These are phyloP conservation scores for Saccharomyces uvarum DNA, from an alignment of 1,139 yeast species.

Conservation along the genomic window DNA sequence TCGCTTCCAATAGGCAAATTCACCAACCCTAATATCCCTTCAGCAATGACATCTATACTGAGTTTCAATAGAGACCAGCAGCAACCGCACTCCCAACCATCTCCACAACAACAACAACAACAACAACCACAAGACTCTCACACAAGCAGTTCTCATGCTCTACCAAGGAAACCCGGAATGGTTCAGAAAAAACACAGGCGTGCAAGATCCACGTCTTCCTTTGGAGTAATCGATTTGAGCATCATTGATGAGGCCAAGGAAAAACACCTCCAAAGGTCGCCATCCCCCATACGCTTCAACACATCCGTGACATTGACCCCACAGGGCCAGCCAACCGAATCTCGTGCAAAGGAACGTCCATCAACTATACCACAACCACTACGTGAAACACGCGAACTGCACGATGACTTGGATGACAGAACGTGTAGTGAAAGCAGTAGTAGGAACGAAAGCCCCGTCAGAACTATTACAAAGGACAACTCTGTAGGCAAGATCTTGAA, in stretches of 20 bases:
- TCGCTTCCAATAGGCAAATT: slow-evolving; percentile 17
- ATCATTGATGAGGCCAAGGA: slow-evolving; percentile 18
- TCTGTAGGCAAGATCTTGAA: slow-evolving; percentile 3
- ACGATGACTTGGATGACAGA: slow-evolving; percentile 21
- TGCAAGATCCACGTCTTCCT: slow-evolving; percentile 24
- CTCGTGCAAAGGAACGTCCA: not conserved
- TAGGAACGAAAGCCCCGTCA: slow-evolving; percentile 17
- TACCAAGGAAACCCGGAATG: slow-evolving; percentile 4
- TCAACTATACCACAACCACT: slow-evolving; percentile 3
- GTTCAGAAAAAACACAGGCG: slow-evolving; percentile 22
- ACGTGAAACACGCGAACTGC: slow-evolving; percentile 5
- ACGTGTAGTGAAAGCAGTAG: slow-evolving; percentile 31
- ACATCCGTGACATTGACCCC: not conserved
- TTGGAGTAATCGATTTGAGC: slow-evolving; percentile 29
- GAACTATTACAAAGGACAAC: not conserved
- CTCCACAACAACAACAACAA: not conserved
- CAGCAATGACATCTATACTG: slow-evolving; percentile 19
- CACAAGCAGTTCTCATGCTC: slow-evolving; percentile 1
- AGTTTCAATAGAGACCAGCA: slow-evolving; percentile 12
- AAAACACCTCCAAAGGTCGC: not conserved
- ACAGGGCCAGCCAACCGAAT: not conserved
- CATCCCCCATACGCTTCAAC: not conserved
- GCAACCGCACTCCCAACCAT: not conserved
- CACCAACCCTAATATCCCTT: slow-evolving; percentile 12
- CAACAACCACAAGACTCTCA: slow-evolving; percentile 6